Evolutionary conservation across 1,284 basidiomycete genomes (phyloP), one percentile per base, ranked within the genome.

Genomic region (Microbotryum intermedium): DNA sequence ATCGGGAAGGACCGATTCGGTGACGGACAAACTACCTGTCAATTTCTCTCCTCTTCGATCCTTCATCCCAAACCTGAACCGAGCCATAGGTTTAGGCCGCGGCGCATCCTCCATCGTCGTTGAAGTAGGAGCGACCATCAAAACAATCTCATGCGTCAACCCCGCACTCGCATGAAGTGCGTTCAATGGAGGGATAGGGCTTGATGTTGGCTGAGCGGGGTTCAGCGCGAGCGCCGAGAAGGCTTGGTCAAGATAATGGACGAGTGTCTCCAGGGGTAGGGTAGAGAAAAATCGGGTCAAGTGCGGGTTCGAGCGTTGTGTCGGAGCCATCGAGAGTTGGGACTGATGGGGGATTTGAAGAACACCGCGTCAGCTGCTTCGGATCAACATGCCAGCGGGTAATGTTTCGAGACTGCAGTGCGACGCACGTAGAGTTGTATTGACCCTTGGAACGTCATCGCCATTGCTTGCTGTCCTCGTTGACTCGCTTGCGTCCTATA

Each of bases 241-340:
- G 1, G 53, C 47, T 18, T 43, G 43, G 2, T 29, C 9, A 39
- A 68, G 55, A 23, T 50, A 9, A 1, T 56, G 42, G 30, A 61
- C 9, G 53, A 68, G 52, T 23, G 29, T 34, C 25, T 52, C 23
- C 10, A 68, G 48, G 1, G 60, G 53, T 4, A 52, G 39, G 7
- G 59, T 61, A 18, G 64, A 54, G 59, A 68, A 68, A 57, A 71
- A 70, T 46, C 67, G 66, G 1, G 64, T 61, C 20, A 65, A 49
- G 53, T 67, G 64, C 6, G 68, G 61, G 47, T 68, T 70, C 13
- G 60, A 61, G 4, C 60, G 55, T 56, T 72, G 70, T 6, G 70
- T 68, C 3, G 70, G 69, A 6, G 70, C 70, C 57, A 72, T 67
- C 45, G 66, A 68, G 4, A 68, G 58, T 53, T 58, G 60, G 6